Base-by-base conservation (phyloP, 2,329 filamentous ascomycete genomes). In the Aphanocladium album region DNA sequence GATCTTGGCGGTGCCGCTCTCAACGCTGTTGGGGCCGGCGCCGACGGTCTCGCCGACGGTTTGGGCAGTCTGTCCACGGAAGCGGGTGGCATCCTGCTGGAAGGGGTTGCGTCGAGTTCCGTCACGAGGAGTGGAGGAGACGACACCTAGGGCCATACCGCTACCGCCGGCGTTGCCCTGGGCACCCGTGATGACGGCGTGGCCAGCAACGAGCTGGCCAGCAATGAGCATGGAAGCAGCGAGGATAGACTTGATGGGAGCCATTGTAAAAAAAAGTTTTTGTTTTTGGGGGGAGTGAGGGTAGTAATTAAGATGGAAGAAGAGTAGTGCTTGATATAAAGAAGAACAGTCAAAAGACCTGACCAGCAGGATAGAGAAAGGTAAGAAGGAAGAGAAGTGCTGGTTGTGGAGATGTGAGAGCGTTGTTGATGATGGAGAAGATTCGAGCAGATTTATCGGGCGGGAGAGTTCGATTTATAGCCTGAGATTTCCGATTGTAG, bases 21-120 rank as follows among this genome's bases (percentile, higher is more conserved):
- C 77, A 65, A 85, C 70, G 62, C 83, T 70, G 75, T 87, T 88
- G 73, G 73, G 72, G 60, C 85, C 85, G 60, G 69, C 78, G 23
- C 72, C 79, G 59, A 87, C 70, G 14, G 85, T 88, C 77, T 86
- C 81, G 64, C 85, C 83, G 65, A 84, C 78, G 25, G 78, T 78
- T 43, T 79, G 77, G 14, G 79, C 81, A 16, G 78, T 72, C 43
- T 73, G 75, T 45, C 82, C 83, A 57, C 76, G 75, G 80, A 88
- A 88, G 60, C 83, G 83, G 57, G 85, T 89, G 55, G 79, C 79
- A 65, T 88, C 86, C 64, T 82, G 80, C 74, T 89, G 85, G 77
- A 87, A 87, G 50, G 85, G 85, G 54, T 79, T 74, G 62, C 85
- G 80, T 14, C 75, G 71, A 23, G 84, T 86, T 45, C 85, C 85